These are phyloP conservation scores for Cudoniella acicularis DNA, from an alignment of 495 filamentous ascomycete genomes.

Conservation along the genomic window DNA sequence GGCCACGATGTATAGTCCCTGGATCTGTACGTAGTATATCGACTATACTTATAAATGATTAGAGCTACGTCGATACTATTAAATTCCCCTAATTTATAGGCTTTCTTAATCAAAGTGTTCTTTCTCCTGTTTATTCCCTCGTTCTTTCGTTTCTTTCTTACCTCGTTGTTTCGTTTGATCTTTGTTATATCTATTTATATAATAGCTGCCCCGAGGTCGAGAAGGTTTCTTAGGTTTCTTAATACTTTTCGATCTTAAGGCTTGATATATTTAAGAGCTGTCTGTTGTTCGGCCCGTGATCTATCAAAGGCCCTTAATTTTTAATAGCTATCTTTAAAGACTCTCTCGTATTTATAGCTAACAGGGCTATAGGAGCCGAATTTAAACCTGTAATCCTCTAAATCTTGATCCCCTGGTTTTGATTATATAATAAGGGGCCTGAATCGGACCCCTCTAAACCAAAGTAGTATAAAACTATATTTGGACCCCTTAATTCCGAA, in stretches of 20 bases:
- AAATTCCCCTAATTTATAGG: conserved; percentile 14
- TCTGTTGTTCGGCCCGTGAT: background rate
- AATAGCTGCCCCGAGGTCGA: background rate
- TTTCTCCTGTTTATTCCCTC: background rate
- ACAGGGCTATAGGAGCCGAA: too few species aligned
- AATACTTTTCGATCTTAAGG: background rate
- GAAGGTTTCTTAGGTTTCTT: background rate
- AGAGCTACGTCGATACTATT: conserved; percentile 10
- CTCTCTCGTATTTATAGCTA: too few species aligned
- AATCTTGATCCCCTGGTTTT: too few species aligned
- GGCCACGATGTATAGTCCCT: conserved; percentile 10
- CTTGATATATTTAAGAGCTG: background rate
- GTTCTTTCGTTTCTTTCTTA: background rate
- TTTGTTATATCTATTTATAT: background rate
- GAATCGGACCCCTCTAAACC: too few species aligned
- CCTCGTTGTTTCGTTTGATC: background rate
- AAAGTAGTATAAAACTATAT: too few species aligned
- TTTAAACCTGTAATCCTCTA: too few species aligned
- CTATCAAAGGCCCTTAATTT: too few species aligned
- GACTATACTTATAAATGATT: conserved; percentile 14
- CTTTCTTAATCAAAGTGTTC: conserved; percentile 1
- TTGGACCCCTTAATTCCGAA: too few species aligned
- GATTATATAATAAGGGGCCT: too few species aligned
- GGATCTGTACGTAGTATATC: conserved; percentile 17
- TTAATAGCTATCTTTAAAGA: too few species aligned